Conservation (phyloP, 192 early-diverging fungal species). For the Coemansia sp. region DNA sequence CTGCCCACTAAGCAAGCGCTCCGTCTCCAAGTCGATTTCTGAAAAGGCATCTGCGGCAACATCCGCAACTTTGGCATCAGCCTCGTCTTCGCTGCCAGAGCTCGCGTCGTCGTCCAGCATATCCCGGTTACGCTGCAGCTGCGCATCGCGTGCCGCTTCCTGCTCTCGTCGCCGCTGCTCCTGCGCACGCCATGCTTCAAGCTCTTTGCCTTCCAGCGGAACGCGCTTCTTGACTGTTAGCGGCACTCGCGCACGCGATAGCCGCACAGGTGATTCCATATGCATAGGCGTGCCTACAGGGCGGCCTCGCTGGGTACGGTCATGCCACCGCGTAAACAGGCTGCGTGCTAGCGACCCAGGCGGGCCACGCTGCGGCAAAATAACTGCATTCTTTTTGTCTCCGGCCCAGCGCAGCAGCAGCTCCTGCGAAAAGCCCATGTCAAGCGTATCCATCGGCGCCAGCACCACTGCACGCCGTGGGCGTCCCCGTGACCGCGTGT, state of each 20-base stretch:
- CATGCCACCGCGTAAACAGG: conserved; percentile 57
- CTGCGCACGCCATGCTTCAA: conserved; percentile 64
- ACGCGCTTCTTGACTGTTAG: conserved; percentile 61
- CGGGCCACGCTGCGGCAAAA: conserved; percentile 75
- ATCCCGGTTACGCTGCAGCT: conserved; percentile 60
- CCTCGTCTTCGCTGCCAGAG: conserved; percentile 37
- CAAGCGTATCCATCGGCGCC: conserved; percentile 76
- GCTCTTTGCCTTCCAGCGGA: conserved; percentile 82
- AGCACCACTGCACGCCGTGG: conserved; percentile 76
- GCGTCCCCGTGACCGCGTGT: conserved; percentile 57
- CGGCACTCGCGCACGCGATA: conserved; percentile 24
- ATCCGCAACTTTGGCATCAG: conserved; percentile 54
- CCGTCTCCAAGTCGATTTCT: conserved; percentile 51
- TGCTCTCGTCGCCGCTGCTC: conserved; percentile 66
- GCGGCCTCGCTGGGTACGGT: conserved; percentile 17
- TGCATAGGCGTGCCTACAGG: conserved; percentile 8
- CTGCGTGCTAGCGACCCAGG: conserved; percentile 66
- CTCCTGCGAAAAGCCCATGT: conserved; percentile 77
- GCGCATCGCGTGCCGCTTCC: conserved; percentile 71
- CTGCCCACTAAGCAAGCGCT: conserved; percentile 55
- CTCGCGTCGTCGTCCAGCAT: conserved; percentile 74
- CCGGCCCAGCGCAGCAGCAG: conserved; percentile 73
- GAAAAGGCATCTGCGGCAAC: conserved; percentile 45
- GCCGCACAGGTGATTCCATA: conserved; percentile 25
- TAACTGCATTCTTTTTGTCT: conserved; percentile 59